Base-by-base conservation (phyloP, 805 yeast genomes). In the Metschnikowia cerradonensis region DNA sequence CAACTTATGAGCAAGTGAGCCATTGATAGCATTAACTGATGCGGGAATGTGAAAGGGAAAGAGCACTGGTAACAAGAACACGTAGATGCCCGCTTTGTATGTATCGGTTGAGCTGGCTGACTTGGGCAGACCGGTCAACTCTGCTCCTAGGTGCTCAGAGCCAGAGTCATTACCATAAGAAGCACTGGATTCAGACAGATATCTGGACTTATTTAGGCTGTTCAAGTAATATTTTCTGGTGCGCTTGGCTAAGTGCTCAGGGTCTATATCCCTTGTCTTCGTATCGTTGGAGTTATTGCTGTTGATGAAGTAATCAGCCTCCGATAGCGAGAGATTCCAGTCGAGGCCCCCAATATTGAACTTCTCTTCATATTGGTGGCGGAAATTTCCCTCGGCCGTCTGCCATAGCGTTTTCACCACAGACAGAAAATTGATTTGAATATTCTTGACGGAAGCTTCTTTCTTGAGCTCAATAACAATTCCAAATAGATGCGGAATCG, bases 11-110 rank as follows among this genome's bases (percentile, higher is more conserved):
- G 57, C 52, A 8, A 82, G 66, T 3, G 74, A 60, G 1, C 86
- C 82, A 52, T 78, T 71, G 8, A 82, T 74, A 1, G 86, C 76
- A 5, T 66, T 62, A 13, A 82, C 71, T 0, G 88, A 66, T 46
- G 87, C 88, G 0, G 92, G 88, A 1, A 84, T 77, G 50, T 75
- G 76, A 23, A 80, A 73, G 0, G 89, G 86, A 47, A 85, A 76
- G 5, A 80, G 65, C 0, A 83, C 69, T 0, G 94, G 92, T 5
- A 86, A 63, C 17, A 84, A 63, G 59, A 84, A 87, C 2, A 86
- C 77, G 60, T 87, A 87, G 56, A 83, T 79, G 20, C 95, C 95
- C 1, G 91, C 81, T 54, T 77, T 77, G 54, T 68, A 71, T 14
- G 41, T 15, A 4, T 51, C 52, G 11, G 31, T 5, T 11, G 23